Evolutionary conservation across 202 grass and related monocot species (phyloP).

Genomic region (Elaeis oleifera): DNA sequence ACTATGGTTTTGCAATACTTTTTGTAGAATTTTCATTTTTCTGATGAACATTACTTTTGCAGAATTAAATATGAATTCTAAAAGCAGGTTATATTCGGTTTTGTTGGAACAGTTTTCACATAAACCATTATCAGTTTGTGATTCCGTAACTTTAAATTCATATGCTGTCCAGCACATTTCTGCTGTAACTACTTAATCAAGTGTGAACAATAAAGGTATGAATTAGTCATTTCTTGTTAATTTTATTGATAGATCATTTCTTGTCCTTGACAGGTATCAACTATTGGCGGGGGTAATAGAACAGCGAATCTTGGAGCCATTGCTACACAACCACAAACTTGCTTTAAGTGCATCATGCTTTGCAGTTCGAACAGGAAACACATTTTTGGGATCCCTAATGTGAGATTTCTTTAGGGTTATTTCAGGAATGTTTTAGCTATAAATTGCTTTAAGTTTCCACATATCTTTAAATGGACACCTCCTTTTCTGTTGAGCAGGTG

Average conservation of each 20-base stretch:
- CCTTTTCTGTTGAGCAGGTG: conserved; percentile 49
- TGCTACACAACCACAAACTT: conserved; percentile 67
- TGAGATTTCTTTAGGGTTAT: conserved; percentile 30
- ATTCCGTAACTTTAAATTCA: no score
- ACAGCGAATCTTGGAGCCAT: conserved; percentile 84
- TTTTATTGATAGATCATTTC: not conserved
- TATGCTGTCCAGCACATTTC: no score
- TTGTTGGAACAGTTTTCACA: no score
- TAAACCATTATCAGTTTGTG: no score
- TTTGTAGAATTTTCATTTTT: no score
- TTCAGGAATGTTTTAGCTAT: not conserved
- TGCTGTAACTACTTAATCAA: no score
- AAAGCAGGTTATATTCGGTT: no score
- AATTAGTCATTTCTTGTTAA: conserved; percentile 2
- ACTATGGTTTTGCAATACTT: no score
- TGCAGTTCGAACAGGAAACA: conserved; percentile 91
- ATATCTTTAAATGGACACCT: conserved; percentile 30
- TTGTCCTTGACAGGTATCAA: conserved; percentile 44
- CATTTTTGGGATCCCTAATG: conserved; percentile 85
- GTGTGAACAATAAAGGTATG: not conserved
- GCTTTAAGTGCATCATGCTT: conserved; percentile 62
- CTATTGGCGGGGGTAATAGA: conserved; percentile 82
- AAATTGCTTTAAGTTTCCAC: conserved; percentile 10
- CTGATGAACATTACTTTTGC: no score
- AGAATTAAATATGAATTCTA: no score